These are phyloP conservation scores for Akanthomyces uredinophilus DNA, from an alignment of 2,329 filamentous ascomycete species.

Conservation along the genomic window DNA sequence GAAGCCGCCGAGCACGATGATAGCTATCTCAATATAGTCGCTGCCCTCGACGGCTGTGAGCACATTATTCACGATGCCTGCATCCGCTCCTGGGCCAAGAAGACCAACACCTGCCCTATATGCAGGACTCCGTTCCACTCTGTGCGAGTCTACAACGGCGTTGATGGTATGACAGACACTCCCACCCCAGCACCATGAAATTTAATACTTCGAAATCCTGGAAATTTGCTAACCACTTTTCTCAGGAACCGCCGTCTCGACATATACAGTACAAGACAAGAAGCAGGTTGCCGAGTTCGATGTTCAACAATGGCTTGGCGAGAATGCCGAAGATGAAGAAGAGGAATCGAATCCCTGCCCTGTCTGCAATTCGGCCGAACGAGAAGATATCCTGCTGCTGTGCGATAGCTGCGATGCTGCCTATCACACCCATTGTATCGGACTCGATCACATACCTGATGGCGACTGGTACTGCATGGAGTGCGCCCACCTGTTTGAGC, in stretches of 20 bases:
- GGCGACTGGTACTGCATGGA: slow-evolving; percentile 89
- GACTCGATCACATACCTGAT: slow-evolving; percentile 68
- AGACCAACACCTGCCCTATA: slow-evolving; percentile 96
- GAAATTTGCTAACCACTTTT: background rate
- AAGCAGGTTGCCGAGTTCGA: slow-evolving; percentile 89
- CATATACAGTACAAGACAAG: slow-evolving; percentile 69
- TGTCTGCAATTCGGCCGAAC: slow-evolving; percentile 74
- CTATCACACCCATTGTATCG: slow-evolving; percentile 90
- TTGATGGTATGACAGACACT: slow-evolving; percentile 61
- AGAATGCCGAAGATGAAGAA: slow-evolving; percentile 66
- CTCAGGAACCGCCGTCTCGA: slow-evolving; percentile 51
- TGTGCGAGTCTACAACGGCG: slow-evolving; percentile 74
- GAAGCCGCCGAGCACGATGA: slow-evolving; percentile 23
- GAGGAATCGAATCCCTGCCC: slow-evolving; percentile 70
- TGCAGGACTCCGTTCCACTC: slow-evolving; percentile 88
- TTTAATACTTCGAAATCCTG: background rate
- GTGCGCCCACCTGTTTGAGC: slow-evolving; percentile 54
- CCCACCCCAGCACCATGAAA: slow-evolving; percentile 7
- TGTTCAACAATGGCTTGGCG: slow-evolving; percentile 65
- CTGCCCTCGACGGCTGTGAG: slow-evolving; percentile 68
- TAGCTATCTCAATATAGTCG: slow-evolving; percentile 43
- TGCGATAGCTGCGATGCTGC: slow-evolving; percentile 88
- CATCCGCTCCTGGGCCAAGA: slow-evolving; percentile 88
- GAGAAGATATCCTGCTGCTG: slow-evolving; percentile 78
- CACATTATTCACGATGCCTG: slow-evolving; percentile 92